Evolutionary conservation across 345 rosid species (phyloP).

Genomic region (Citrus reticulata): DNA sequence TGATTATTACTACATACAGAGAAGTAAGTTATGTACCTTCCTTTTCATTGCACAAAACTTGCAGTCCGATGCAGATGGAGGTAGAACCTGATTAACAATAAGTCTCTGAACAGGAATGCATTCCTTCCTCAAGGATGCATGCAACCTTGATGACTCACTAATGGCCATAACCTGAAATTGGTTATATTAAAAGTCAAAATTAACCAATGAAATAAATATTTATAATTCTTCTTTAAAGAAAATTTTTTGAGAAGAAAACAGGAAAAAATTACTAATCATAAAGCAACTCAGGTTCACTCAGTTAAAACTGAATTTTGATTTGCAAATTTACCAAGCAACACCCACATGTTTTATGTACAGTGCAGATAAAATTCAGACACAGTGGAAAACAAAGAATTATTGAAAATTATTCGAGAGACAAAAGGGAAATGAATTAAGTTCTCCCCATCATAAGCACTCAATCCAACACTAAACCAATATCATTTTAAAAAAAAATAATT

Average conservation of each 20-base stretch:
- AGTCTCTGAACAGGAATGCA: conserved; percentile 60
- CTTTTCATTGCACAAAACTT: conserved; percentile 60
- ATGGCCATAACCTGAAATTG: conserved; percentile 63
- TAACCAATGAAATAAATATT: not conserved
- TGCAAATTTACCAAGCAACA: not conserved
- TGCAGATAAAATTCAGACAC: not conserved
- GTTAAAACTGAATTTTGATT: not conserved
- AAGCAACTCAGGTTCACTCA: not conserved
- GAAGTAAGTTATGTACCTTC: conserved; percentile 43
- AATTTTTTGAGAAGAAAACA: not conserved
- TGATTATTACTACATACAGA: not conserved
- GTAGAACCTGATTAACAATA: conserved; percentile 66
- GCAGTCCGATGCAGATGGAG: conserved; percentile 57
- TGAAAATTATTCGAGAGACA: not conserved
- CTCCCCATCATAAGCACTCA: not conserved
- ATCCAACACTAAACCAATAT: not conserved
- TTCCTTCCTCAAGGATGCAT: conserved; percentile 63
- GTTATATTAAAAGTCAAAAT: not conserved
- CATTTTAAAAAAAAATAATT: no score
- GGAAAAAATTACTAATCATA: not conserved
- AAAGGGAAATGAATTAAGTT: not conserved
- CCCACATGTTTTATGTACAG: not conserved
- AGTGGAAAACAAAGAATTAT: not conserved
- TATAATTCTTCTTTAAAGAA: not conserved
- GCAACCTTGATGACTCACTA: conserved; percentile 72